Percentiles rank a stretch among this genome's conserved stretches.
Evolutionary conservation across 331 rosid species (phyloP).

Genomic region (Saraca asoca): DNA sequence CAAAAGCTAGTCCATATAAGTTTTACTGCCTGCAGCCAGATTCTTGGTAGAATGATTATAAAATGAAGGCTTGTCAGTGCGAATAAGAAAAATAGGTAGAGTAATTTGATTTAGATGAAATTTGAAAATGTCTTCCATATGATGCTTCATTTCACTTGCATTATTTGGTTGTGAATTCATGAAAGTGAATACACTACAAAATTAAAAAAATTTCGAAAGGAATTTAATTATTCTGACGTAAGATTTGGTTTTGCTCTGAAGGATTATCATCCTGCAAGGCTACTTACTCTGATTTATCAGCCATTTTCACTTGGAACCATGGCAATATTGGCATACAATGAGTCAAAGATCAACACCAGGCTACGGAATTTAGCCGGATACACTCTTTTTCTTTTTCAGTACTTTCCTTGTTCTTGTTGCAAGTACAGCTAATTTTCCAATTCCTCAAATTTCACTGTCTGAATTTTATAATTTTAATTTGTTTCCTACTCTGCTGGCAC

Average conservation of each 20-base stretch:
- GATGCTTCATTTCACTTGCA: neutral
- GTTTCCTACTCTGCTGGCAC: neutral
- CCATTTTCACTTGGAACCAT: conserved; percentile 67
- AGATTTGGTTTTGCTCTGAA: conserved; percentile 30
- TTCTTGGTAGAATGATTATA: too few relatives aligned
- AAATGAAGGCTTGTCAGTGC: too few relatives aligned
- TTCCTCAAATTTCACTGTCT: neutral
- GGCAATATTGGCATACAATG: conserved; percentile 60
- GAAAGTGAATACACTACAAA: neutral
- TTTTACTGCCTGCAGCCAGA: too few relatives aligned
- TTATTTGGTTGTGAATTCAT: too few relatives aligned
- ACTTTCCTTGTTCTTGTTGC: conserved; percentile 48
- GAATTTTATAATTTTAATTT: neutral
- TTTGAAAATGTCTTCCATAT: neutral
- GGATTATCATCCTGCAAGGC: conserved; percentile 83
- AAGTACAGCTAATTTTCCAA: conserved; percentile 19
- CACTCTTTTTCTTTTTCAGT: conserved; percentile 50
- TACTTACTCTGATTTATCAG: conserved; percentile 70
- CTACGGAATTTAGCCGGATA: conserved; percentile 67
- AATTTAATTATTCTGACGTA: conserved; percentile 7
- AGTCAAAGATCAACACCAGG: conserved; percentile 67
- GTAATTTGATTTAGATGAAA: too few relatives aligned
- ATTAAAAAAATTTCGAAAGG: neutral
- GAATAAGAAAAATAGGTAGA: too few relatives aligned
- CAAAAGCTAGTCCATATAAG: too few relatives aligned